Evolutionary conservation across 495 filamentous ascomycete species (phyloP).

Genomic region (Neurospora cerealis): DNA sequence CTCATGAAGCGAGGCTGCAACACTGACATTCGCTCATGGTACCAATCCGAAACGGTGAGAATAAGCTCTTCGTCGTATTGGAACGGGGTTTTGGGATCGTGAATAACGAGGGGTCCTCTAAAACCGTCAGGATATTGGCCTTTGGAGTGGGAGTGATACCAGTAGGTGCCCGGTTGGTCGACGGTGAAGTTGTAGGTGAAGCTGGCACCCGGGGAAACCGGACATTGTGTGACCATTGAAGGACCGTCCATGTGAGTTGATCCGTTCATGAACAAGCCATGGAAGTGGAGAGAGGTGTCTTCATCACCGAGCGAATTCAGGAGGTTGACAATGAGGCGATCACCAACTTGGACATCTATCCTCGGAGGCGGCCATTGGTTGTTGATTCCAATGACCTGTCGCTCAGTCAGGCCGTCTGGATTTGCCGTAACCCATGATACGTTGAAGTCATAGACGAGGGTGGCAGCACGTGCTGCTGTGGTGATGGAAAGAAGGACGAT

Average conservation of each 20-base stretch:
- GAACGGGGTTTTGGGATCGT: conserved; percentile 55
- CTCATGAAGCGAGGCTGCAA: conserved; percentile 48
- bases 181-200: conserved; percentile 73
- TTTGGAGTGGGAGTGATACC: conserved; percentile 69
- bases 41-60: conserved; percentile 59
- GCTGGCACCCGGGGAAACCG: conserved; percentile 49
- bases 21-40: conserved; percentile 49
- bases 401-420: conserved; percentile 59
- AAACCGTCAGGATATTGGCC: conserved; percentile 71
- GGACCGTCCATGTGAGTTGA: conserved; percentile 69
- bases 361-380: conserved; percentile 65
- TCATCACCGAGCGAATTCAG: conserved; percentile 65
- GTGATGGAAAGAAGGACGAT: conserved; percentile 6
- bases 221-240: conserved; percentile 55
- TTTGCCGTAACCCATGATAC: conserved; percentile 72
- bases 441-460: conserved; percentile 67
- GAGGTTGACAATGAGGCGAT: conserved; percentile 60
- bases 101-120: conserved; percentile 59
- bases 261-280: conserved; percentile 64
- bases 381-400: conserved; percentile 73
- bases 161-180: conserved; percentile 66
- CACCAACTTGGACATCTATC: conserved; percentile 60
- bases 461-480: conserved; percentile 34
- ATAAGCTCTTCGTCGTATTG: conserved; percentile 57
- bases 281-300: conserved; percentile 62